Evolutionary conservation across 1,284 basidiomycete species (phyloP).

Genomic region (Ganoderma sp.): DNA sequence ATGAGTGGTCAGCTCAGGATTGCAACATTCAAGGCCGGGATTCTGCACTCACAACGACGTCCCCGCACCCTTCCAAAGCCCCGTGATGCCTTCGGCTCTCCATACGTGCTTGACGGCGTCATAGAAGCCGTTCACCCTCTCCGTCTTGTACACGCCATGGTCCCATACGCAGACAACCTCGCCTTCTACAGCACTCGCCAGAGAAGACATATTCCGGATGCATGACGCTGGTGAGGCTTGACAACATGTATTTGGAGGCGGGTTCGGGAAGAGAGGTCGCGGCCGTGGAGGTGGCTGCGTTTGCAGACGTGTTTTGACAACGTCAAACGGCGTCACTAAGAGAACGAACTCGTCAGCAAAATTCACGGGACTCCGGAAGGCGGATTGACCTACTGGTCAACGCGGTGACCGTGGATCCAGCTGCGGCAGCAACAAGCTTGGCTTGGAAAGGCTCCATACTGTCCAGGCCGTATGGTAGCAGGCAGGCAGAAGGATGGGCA

Average conservation of each 20-base stretch:
- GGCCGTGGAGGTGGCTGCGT: slow-evolving; percentile 65
- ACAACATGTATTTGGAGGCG: slow-evolving; percentile 66
- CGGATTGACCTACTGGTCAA: slow-evolving; percentile 70
- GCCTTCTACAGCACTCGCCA: slow-evolving; percentile 58
- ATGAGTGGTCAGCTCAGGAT: slow-evolving; percentile 16
- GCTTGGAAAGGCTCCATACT: slow-evolving; percentile 76
- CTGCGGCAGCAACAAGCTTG: slow-evolving; percentile 82
- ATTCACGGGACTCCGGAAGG: slow-evolving; percentile 17
- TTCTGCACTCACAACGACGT: slow-evolving; percentile 75
- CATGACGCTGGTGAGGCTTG: slow-evolving; percentile 58
- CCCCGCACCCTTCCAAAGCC: slow-evolving; percentile 90
- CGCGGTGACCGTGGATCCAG: slow-evolving; percentile 82
- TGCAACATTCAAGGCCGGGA: slow-evolving; percentile 1
- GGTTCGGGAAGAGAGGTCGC: slow-evolving; percentile 55
- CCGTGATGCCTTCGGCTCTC: slow-evolving; percentile 76
- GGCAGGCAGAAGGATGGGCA: slow-evolving; percentile 7
- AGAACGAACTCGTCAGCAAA: slow-evolving; percentile 5
- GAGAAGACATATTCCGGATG: slow-evolving; percentile 78
- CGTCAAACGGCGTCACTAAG: slow-evolving; percentile 93
- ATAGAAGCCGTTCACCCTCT: slow-evolving; percentile 80
- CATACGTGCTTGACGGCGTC: slow-evolving; percentile 83
- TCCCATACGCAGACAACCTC: slow-evolving; percentile 81
- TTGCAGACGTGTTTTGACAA: slow-evolving; percentile 92
- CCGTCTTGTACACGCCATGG: slow-evolving; percentile 67
- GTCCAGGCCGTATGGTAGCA: background rate